Base-by-base conservation (phyloP, 176 grass and related monocot genomes). In the Pontederia paniculata region DNA sequence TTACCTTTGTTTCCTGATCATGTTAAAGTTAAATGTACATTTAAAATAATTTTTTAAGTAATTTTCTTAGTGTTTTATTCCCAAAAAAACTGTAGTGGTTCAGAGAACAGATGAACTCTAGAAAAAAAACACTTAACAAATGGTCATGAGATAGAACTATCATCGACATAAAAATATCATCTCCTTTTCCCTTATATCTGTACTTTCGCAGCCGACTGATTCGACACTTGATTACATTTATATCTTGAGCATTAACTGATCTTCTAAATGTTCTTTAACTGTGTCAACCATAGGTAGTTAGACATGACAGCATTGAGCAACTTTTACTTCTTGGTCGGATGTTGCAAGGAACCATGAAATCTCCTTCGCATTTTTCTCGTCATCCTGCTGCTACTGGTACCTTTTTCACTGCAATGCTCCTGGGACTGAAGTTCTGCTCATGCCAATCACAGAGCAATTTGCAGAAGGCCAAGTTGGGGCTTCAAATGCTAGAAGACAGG, bases 321-420 rank as follows among this genome's bases (percentile, higher is more conserved):
- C 82, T 97, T 74, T 72, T 97, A 65, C 93, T 97, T 79, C 62
- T 97, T 55, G 84, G 82, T 54, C 83, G 93, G 54, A 76, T 97
- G 81, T 66, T 97, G 73, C 93, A 97, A 82, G 93, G 93, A 73
- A 97, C 74, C 22, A 97, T 97, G 93, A 97, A 90, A 72, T 97
- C 83, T 55, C 74, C 86, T 57, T 57, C 54, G 52, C 82, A 87
- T 70, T 97, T 97, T 78, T 97, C 93, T 89, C 76, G 13, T 53
- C 93, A 97, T 82, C 93, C 93, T 46, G 93, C 77, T 54, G 93
- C 93, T 67, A 78, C 86, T 14, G 86, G 93, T 57, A 84, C 93
- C 44, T 97, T 97, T 68, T 97, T 97, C 74, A 91, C 86, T 65
- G 83, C 77, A 25, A 91, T 97, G 93, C 80, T 91, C 43, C 86